A percentile compares a stretch with the other conserved stretches of the same genome.
Conservation (phyloP, 1,284 basidiomycete genomes). For the Mycena sp. region DNA sequence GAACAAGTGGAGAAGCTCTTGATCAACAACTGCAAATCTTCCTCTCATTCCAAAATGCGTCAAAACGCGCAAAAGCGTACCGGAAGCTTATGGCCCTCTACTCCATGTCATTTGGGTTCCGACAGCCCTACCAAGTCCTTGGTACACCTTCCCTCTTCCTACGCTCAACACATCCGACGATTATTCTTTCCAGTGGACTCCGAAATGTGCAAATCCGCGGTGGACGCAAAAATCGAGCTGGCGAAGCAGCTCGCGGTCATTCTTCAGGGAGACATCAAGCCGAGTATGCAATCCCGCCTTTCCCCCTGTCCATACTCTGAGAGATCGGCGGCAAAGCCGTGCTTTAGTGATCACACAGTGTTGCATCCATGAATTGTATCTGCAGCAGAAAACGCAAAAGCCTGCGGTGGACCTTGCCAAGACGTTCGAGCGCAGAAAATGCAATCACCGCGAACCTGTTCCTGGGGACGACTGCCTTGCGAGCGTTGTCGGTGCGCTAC, state of each 20-base stretch:
- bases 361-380: slow-evolving; percentile 90
- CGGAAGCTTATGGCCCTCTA: slow-evolving; percentile 93
- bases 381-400: slow-evolving; percentile 77
- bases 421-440: slow-evolving; percentile 91
- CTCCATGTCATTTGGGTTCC: slow-evolving; percentile 85
- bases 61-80: slow-evolving; percentile 92
- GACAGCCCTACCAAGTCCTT: slow-evolving; percentile 91
- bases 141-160: slow-evolving; percentile 50
- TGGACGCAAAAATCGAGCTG: slow-evolving; percentile 78
- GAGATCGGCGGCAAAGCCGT: slow-evolving; percentile 48
- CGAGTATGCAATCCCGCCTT: slow-evolving; percentile 61
- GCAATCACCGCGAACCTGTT: slow-evolving; percentile 90
- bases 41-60: slow-evolving; percentile 66
- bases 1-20: not conserved
- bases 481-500: slow-evolving; percentile 78
- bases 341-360: slow-evolving; percentile 95
- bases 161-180: not conserved
- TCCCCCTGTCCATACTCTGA: slow-evolving; percentile 32
- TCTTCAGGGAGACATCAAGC: slow-evolving; percentile 87
- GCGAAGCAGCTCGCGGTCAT: slow-evolving; percentile 77
- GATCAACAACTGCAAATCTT: slow-evolving; percentile 5
- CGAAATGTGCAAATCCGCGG: slow-evolving; percentile 79
- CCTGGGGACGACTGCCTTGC: slow-evolving; percentile 86
- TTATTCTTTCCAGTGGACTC: slow-evolving; percentile 72
- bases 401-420: slow-evolving; percentile 89